These are phyloP conservation scores for Trichoderma polysporum DNA, from an alignment of 2,329 filamentous ascomycete species.

Conservation along the genomic window DNA sequence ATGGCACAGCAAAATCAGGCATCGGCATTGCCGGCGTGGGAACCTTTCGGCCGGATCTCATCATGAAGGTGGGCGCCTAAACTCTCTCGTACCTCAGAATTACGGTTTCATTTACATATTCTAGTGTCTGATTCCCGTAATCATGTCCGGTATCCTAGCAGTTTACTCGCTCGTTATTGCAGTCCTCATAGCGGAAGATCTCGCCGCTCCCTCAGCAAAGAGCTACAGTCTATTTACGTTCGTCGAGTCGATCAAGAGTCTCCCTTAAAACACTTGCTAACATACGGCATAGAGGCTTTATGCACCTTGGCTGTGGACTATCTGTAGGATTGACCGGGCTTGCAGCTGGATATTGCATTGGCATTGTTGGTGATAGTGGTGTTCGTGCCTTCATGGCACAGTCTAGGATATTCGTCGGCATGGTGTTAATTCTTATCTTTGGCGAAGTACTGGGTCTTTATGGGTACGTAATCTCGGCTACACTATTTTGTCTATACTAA, in stretches of 20 bases:
- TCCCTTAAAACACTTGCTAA: constrained; percentile 22
- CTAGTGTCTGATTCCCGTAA: constrained; percentile 79
- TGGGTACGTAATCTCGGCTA: constrained; percentile 61
- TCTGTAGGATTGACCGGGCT: constrained; percentile 90
- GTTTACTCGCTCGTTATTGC: constrained; percentile 97
- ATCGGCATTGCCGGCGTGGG: constrained; percentile 85
- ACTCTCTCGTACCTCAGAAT: not conserved
- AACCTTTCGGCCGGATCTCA: constrained; percentile 80
- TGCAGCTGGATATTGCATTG: constrained; percentile 94
- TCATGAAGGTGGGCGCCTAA: constrained; percentile 71
- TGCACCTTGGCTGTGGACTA: constrained; percentile 88
- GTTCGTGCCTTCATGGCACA: constrained; percentile 96
- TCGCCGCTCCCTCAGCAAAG: constrained; percentile 64
- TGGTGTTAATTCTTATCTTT: constrained; percentile 98
- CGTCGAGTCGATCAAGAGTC: constrained; percentile 32
- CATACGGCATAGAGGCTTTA: constrained; percentile 66
- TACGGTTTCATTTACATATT: constrained; percentile 21
- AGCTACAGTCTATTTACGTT: constrained; percentile 84
- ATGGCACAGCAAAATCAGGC: constrained; percentile 84
- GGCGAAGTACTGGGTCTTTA: constrained; percentile 96
- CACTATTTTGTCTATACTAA: not conserved
- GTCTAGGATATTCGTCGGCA: constrained; percentile 93
- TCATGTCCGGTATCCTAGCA: constrained; percentile 99
- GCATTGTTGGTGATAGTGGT: constrained; percentile 89
- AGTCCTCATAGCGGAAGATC: constrained; percentile 90